These are phyloP conservation scores for Cytospora paraplurivora DNA, from an alignment of 2,329 filamentous ascomycete genomes.

Conservation along the genomic window DNA sequence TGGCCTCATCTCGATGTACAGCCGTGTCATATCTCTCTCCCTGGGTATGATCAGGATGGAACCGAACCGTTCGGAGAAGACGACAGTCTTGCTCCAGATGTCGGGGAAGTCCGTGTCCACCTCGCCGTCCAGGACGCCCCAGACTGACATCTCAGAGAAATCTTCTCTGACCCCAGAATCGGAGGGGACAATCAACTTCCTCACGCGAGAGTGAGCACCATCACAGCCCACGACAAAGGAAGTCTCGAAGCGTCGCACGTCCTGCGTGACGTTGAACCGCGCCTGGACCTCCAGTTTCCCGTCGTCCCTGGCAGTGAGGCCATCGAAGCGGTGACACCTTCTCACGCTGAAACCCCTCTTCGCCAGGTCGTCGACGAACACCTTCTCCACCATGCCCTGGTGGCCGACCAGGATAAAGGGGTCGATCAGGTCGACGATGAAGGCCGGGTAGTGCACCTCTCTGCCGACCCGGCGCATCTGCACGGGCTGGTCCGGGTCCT, in stretches of 20 bases:
- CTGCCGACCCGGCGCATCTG: constrained; percentile 59
- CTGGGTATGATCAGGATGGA: constrained; percentile 75
- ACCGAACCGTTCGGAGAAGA: constrained; percentile 67
- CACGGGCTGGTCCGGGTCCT: constrained; percentile 41
- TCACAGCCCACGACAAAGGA: constrained; percentile 39
- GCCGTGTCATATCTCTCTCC: constrained; percentile 71
- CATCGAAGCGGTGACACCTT: constrained; percentile 38
- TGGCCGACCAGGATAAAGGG: constrained; percentile 45
- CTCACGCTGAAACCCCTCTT: constrained; percentile 52
- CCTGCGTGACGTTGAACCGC: constrained; percentile 40
- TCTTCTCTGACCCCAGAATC: constrained; percentile 56
- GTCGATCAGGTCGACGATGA: constrained; percentile 39
- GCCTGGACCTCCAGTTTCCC: constrained; percentile 49
- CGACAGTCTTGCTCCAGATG: constrained; percentile 72
- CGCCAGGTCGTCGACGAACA: constrained; percentile 56
- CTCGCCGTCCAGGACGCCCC: constrained; percentile 73
- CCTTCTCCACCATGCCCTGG: constrained; percentile 62
- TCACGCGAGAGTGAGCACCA: constrained; percentile 71
- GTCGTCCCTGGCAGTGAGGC: constrained; percentile 39
- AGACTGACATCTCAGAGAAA: constrained; percentile 57
- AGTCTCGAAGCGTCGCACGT: constrained; percentile 31
- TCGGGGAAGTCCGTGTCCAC: constrained; percentile 74
- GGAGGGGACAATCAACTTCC: constrained; percentile 58
- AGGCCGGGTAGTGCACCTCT: constrained; percentile 30
- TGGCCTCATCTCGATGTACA: constrained; percentile 60